These are phyloP conservation scores for Conticribra weissflogii DNA, from an alignment of 108 stramenopile genomes.

Conservation along the genomic window DNA sequence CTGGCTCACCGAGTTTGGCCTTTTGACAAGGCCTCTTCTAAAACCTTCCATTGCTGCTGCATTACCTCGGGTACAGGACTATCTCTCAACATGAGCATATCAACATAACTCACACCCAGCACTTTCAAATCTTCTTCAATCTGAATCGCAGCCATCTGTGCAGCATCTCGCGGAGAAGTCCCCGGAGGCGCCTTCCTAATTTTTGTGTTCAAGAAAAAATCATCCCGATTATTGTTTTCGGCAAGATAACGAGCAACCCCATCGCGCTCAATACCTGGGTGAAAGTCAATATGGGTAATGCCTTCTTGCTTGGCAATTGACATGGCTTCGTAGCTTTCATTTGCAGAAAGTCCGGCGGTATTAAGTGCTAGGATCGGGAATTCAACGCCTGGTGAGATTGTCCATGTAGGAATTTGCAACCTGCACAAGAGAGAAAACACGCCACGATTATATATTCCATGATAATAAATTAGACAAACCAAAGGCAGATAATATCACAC, in stretches of 20 bases:
- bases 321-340: conserved; percentile 47
- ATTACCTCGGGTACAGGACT: conserved; percentile 54
- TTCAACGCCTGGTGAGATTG: conserved; percentile 35
- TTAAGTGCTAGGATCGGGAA: conserved; percentile 61
- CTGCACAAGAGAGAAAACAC: no score
- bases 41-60: conserved; percentile 57
- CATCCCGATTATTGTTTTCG: conserved; percentile 7
- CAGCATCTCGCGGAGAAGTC: conserved; percentile 52
- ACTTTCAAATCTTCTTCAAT: conserved; percentile 54
- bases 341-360: conserved; percentile 53
- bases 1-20: conserved; percentile 48
- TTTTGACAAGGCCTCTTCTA: conserved; percentile 51
- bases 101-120: conserved; percentile 42
- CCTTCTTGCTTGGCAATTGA: conserved; percentile 34
- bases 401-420: conserved; percentile 55
- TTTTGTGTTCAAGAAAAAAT: conserved; percentile 62
- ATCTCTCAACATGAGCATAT: conserved; percentile 67
- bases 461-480: no score
- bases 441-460: no score
- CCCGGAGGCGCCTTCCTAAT: conserved; percentile 57
- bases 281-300: conserved; percentile 61
- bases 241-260: conserved; percentile 49
- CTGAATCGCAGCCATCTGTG: conserved; percentile 31
- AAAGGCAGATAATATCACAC: no score
- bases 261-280: conserved; percentile 61